A percentile compares a stretch with the other conserved stretches of the same genome.
Evolutionary conservation across 2,329 filamentous ascomycete species (phyloP).

Genomic region (Nemania diffusa): DNA sequence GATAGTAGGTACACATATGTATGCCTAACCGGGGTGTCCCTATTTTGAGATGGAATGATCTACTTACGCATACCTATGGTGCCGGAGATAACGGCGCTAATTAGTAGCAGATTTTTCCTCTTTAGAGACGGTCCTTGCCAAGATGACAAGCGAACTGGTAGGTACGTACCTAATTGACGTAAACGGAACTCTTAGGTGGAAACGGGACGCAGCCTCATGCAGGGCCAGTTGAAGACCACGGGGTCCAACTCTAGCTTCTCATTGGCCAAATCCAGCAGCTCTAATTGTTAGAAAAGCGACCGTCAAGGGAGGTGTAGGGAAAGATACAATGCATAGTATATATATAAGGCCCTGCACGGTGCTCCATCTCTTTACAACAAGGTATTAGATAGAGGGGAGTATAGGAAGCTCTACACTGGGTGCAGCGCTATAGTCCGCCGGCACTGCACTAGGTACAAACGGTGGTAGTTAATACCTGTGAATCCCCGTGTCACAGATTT

Average conservation of each 20-base stretch:
- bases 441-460: slow-evolving; percentile 1
- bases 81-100: slow-evolving; percentile 29
- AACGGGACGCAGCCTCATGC: slow-evolving; percentile 40
- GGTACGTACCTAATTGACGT: slow-evolving; percentile 26
- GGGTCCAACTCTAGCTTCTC: slow-evolving; percentile 35
- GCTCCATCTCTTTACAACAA: no score
- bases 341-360: no score
- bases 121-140: slow-evolving; percentile 17
- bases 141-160: slow-evolving; percentile 16
- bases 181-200: slow-evolving; percentile 17
- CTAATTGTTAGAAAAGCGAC: slow-evolving; percentile 4
- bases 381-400: neutral
- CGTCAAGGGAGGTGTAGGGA: no score
- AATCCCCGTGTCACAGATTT: slow-evolving; percentile 15
- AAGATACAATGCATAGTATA: no score
- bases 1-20: neutral
- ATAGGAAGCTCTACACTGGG: slow-evolving; percentile 3
- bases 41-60: neutral
- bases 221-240: slow-evolving; percentile 44
- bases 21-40: neutral
- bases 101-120: slow-evolving; percentile 1
- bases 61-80: neutral
- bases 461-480: neutral
- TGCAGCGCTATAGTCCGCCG: slow-evolving; percentile 7
- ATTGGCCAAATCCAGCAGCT: slow-evolving; percentile 39